Base-by-base conservation (phyloP, 257 asterid species). In the Ilex asprella region DNA sequence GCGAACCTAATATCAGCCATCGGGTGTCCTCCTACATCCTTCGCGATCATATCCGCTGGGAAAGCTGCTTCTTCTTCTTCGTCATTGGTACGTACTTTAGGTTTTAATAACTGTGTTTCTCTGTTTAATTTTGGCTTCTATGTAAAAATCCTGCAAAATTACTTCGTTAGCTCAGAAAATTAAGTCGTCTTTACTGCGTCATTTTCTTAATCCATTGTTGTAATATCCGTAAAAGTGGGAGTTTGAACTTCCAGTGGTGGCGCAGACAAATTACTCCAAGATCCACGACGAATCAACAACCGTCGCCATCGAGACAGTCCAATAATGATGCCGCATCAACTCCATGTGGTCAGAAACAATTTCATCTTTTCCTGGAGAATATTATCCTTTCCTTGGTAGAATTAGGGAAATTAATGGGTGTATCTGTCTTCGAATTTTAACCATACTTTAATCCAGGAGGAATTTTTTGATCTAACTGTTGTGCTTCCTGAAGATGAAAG, bases 401-500 rank as follows among this genome's bases (percentile, higher is more conserved):
- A 21, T 21, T 21, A 1, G 27, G 27, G 27, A 21, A 21, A 35
- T 35, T 35, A 8, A 35, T 35, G 2, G 5, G 7, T 3, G 8
- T 56, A 64, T 75, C 13, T 46, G 21, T 39, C 63, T 50, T 43
- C 62, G 55, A 3, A 16, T 56, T 63, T 64, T 14, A 3, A 3
- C 5, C 41, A 35, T 35, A 0, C 41, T 35, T 35, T 21, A 35
- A 4, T 35, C 5, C 8, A 3, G 41, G 5, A 35, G 7, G 41
- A 4, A 3, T 35, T 35, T 35, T 35, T 35, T 4, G 41, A 35
- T 8, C 41, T 3, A 35, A 35, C 41, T 51, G 35, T 16, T 11
- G 30, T 52, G 31, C 53, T 41, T 61, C 66, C 69, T 67, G 76
- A 73, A 83, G 95, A 77, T 46, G 81, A 47, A 39, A 67, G 29